Evolutionary conservation across 805 yeast genomes (phyloP), one percentile per base, ranked within the genome.

Genomic region (Pichia ethanolica): DNA sequence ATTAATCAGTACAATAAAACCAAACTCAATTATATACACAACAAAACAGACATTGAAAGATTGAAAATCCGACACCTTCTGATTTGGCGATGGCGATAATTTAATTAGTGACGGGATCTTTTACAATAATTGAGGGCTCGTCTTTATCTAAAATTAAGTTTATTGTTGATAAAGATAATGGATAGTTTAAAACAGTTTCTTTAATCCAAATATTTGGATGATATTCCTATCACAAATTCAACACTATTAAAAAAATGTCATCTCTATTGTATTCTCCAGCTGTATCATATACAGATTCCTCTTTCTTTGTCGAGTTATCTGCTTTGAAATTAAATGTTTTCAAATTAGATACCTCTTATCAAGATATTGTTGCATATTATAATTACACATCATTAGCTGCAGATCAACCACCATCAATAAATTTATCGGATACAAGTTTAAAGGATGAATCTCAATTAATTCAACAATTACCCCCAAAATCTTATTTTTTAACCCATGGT

Each of bases 301-400:
- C 96, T 0, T 93, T 93, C 65, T 93, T 91, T 69, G 82, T 84
- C 39, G 77, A 77, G 55, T 73, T 93, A 10, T 75, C 95, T 0
- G 77, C 80, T 43, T 65, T 81, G 56, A 93, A 93, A 61, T 73
- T 93, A 42, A 84, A 89, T 53, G 77, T 81, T 35, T 75, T 80
- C 60, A 86, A 84, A 61, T 73, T 91, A 26, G 83, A 81, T 56
- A 70, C 77, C 38, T 66, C 77, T 3, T 63, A 67, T 8, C 63
- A 67, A 42, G 62, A 63, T 1, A 62, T 86, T 9, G 51, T 54
- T 14, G 89, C 82, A 10, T 59, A 54, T 20, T 64, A 62, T 32
- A 61, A 61, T 39, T 62, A 62, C 51, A 62, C 56, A 42, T 55
- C 68, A 13, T 48, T 66, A 27, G 62, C 60, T 5, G 48, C 39